Conservation (phyloP, 768 basidiomycete species). For the Naganishia friedmannii region DNA sequence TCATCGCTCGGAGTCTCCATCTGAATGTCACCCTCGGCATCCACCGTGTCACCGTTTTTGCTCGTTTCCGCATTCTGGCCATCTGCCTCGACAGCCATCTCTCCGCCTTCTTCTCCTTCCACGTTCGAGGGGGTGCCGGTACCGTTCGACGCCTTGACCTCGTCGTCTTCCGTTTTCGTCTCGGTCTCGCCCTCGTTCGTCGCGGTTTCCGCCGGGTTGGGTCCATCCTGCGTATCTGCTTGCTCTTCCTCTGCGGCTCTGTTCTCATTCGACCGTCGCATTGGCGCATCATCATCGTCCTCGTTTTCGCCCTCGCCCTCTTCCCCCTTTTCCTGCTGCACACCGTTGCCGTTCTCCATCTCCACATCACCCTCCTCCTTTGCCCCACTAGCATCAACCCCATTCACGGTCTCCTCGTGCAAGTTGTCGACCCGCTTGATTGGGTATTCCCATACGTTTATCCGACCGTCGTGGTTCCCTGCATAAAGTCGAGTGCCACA, state of each 20-base stretch:
- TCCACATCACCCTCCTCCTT: not conserved
- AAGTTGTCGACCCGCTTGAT: not conserved
- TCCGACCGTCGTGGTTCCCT: constrained; percentile 28
- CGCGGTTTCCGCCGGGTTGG: not conserved
- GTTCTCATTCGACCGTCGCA: constrained; percentile 11
- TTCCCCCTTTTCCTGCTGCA: not conserved
- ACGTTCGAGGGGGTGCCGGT: not conserved
- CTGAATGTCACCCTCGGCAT: not conserved
- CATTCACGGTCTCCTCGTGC: not conserved
- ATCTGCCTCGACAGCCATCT: not conserved
- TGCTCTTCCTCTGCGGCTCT: not conserved
- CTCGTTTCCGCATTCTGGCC: not conserved
- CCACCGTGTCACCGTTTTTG: not conserved
- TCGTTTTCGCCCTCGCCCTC: constrained; percentile 16
- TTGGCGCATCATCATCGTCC: constrained; percentile 12
- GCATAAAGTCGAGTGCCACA: constrained; percentile 30
- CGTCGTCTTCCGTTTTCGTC: not conserved
- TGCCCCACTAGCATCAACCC: not conserved
- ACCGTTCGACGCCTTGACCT: not conserved
- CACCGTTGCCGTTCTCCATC: not conserved
- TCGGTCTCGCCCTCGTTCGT: not conserved
- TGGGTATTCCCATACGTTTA: constrained; percentile 29
- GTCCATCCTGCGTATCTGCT: not conserved
- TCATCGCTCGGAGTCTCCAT: not conserved
- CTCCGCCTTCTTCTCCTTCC: constrained; percentile 1